Evolutionary conservation across 2,329 filamentous ascomycete species (phyloP).

Genomic region (Apiospora hydei): DNA sequence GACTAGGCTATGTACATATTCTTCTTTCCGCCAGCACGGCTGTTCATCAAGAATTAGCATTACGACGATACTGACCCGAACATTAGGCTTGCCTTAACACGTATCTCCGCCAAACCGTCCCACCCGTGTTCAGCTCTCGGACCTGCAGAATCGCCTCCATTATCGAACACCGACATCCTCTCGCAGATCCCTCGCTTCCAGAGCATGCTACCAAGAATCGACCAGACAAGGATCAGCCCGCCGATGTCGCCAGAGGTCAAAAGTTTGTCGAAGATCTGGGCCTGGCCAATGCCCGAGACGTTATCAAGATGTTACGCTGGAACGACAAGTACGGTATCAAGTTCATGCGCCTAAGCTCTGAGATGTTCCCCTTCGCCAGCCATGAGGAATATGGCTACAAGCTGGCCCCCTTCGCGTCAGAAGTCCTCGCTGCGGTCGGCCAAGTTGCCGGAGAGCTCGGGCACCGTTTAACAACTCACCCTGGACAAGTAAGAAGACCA

Average conservation of each 20-base stretch:
- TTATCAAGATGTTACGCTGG: constrained; percentile 87
- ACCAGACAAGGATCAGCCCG: constrained; percentile 75
- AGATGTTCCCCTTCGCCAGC: constrained; percentile 97
- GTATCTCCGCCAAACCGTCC: constrained; percentile 81
- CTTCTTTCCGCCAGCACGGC: constrained; percentile 16
- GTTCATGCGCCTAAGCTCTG: constrained; percentile 90
- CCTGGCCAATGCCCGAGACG: constrained; percentile 81
- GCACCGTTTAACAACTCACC: constrained; percentile 88
- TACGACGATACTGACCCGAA: neutral
- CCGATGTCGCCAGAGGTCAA: constrained; percentile 71
- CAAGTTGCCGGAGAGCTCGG: constrained; percentile 78
- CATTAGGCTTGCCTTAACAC: constrained; percentile 85
- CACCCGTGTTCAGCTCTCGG: constrained; percentile 87
- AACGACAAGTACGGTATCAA: constrained; percentile 91
- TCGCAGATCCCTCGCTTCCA: constrained; percentile 76
- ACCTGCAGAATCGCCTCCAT: constrained; percentile 93
- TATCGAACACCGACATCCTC: constrained; percentile 83
- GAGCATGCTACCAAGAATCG: constrained; percentile 87
- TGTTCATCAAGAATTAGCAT: neutral
- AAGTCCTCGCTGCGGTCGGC: constrained; percentile 78
- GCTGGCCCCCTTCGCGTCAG: constrained; percentile 81
- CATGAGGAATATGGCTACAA: constrained; percentile 88
- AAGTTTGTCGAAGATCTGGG: constrained; percentile 80
- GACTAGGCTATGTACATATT: constrained; percentile 77
- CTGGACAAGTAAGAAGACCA: constrained; percentile 67